These are phyloP conservation scores for Dipsacomyces acuminosporus DNA, from an alignment of 371 early-diverging fungal species.

Conservation along the genomic window DNA sequence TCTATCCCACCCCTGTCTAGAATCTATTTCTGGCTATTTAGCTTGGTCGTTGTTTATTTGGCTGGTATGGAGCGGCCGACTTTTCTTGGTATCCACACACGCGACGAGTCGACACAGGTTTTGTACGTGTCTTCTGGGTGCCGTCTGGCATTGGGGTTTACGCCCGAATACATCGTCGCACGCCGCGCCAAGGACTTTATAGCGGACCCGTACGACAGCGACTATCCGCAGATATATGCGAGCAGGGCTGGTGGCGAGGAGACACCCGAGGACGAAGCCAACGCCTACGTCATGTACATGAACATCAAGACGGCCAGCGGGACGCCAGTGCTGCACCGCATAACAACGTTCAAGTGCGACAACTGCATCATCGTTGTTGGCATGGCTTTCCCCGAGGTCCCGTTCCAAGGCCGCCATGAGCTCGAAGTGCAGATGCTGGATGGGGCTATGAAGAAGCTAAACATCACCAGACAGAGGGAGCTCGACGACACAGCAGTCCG, in stretches of 20 bases:
- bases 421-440: conserved; percentile 41
- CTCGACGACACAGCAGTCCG: conserved; percentile 1
- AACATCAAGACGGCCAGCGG: conserved; percentile 21
- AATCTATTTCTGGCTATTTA: too few relatives aligned
- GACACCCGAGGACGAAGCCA: conserved; percentile 32
- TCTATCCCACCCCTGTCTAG: too few relatives aligned
- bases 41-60: too few relatives aligned
- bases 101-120: conserved; percentile 25
- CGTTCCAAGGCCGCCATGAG: conserved; percentile 19
- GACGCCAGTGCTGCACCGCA: conserved; percentile 18
- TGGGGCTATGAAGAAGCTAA: conserved; percentile 25
- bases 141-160: conserved; percentile 26
- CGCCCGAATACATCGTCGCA: conserved; percentile 20
- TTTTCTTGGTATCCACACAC: conserved; percentile 35
- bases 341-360: conserved; percentile 35
- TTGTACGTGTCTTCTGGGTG: conserved; percentile 38
- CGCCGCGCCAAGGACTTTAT: conserved; percentile 23
- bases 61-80: too few relatives aligned
- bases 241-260: conserved; percentile 10
- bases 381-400: conserved; percentile 30
- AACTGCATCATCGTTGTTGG: conserved; percentile 29
- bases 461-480: conserved; percentile 13
- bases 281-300: conserved; percentile 36
- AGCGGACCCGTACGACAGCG: conserved; percentile 21
- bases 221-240: conserved; percentile 26